These are phyloP conservation scores for Phaeosphaeria sp. DNA, from an alignment of 2,329 filamentous ascomycete species.

Conservation along the genomic window DNA sequence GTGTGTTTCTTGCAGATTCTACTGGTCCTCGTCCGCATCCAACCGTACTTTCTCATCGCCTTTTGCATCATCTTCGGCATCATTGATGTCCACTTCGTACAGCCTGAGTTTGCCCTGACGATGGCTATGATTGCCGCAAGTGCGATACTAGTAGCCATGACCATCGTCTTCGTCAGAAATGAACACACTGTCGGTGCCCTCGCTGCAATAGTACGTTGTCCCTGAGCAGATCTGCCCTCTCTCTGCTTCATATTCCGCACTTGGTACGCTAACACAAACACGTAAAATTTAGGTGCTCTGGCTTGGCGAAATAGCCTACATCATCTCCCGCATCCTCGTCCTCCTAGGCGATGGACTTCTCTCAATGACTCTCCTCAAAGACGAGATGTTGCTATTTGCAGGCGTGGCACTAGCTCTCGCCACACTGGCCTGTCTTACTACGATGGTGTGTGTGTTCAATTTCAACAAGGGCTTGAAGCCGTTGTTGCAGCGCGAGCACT, in stretches of 20 bases:
- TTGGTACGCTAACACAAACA: not conserved
- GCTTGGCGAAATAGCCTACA: conserved; percentile 24
- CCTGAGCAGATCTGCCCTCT: not conserved
- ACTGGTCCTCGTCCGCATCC: conserved; percentile 25
- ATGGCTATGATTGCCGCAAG: conserved; percentile 29
- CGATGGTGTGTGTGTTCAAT: conserved; percentile 22
- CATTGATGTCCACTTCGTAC: conserved; percentile 25
- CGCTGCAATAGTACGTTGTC: conserved; percentile 19
- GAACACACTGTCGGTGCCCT: conserved; percentile 19
- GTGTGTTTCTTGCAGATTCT: conserved; percentile 13
- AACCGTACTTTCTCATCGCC: conserved; percentile 24
- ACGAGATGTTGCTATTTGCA: conserved; percentile 32
- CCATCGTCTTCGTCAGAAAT: conserved; percentile 13
- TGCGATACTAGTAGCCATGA: conserved; percentile 18
- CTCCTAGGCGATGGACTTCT: conserved; percentile 15
- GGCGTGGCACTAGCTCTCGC: conserved; percentile 14
- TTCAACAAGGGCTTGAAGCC: conserved; percentile 31
- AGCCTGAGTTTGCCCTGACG: conserved; percentile 31
- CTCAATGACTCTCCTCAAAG: conserved; percentile 21
- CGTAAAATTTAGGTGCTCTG: conserved; percentile 12
- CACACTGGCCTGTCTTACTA: conserved; percentile 6
- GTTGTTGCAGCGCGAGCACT: conserved; percentile 16
- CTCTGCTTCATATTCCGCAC: not conserved
- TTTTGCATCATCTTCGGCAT: conserved; percentile 30
- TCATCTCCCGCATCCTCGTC: conserved; percentile 25